Base-by-base conservation (phyloP, 139 green algal species). In the Chlamydomonas applanata region DNA sequence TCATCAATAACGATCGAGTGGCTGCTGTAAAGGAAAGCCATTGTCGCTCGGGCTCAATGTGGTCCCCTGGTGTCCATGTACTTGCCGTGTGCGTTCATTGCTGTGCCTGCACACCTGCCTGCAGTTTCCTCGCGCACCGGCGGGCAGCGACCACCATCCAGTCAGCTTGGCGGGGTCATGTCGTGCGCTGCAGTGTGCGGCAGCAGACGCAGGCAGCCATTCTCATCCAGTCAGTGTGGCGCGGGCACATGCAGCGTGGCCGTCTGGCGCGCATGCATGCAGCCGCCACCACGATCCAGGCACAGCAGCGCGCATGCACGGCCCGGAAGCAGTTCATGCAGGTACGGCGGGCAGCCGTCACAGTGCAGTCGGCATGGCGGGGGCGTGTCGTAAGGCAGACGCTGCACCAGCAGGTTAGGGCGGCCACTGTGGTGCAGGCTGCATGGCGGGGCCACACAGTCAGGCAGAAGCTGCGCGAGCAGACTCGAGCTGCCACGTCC, bases 161-260 rank as follows among this genome's bases (percentile, higher is more conserved):
- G 79, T 59, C 75, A 7, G 67, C 70, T 4, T 81, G 69, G 69
- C 44, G 69, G n/a, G 61, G 17, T 17, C 64, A 36, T 19, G 34
- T 30, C 27, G 71, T 75, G 19, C 74, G 81, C 68, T 65, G 54
- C 52, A 61, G 62, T 33, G 45, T 69, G 9, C 73, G 69, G n/a
- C 70, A 64, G 69, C 40, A 49, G 11, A 11, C 19, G 56, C 29
- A 32, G 5, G 74, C 74, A 44, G 71, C 67, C 2, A 19, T 61
- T 33, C n/a, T 9, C 1, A 2, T 88, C 25, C 85, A 93, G 73
- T 79, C 88, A 22, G 65, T 60, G 0, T 84, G 73, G 70, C 73
- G 89, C 7, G 82, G 74, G 3, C 46, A 56, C 29, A 49, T 66
- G 56, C 78, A 62, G 16, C 78, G 80, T 45, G 69, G 46, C 32